A percentile compares a stretch with the other conserved stretches of the same genome.
Conservation (phyloP, 2,329 filamentous ascomycete species). For the Diplodia sapinea region DNA sequence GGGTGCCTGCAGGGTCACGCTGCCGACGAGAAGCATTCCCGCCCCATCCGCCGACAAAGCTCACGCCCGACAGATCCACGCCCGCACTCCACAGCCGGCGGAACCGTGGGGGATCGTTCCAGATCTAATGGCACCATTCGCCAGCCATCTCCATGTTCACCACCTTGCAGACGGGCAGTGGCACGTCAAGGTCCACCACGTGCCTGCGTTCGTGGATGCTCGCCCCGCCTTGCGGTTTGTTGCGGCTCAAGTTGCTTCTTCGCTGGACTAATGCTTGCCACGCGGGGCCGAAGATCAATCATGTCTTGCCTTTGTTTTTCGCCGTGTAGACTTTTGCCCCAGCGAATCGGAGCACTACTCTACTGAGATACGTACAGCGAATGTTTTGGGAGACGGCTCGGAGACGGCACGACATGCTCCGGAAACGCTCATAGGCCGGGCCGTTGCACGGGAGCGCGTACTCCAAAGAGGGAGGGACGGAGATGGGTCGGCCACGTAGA, state of each 20-base stretch:
- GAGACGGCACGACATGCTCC: neutral
- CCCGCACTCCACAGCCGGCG: neutral
- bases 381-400: neutral
- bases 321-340: neutral
- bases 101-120: too few species aligned
- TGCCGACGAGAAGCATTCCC: slow-evolving; percentile 23
- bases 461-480: slow-evolving; percentile 1
- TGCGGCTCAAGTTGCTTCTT: slow-evolving; percentile 8
- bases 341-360: slow-evolving; percentile 2
- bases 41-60: slow-evolving; percentile 29
- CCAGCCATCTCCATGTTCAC: too few species aligned
- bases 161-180: neutral
- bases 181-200: slow-evolving; percentile 1
- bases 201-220: neutral
- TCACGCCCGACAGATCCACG: too few species aligned
- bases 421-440: slow-evolving; percentile 10
- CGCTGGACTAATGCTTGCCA: neutral
- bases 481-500: slow-evolving; percentile 24
- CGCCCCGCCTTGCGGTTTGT: slow-evolving; percentile 11
- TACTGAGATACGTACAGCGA: too few species aligned
- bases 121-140: too few species aligned
- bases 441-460: too few species aligned
- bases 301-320: slow-evolving; percentile 4
- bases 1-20: slow-evolving; percentile 19
- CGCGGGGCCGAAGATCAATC: slow-evolving; percentile 7